Evolutionary conservation across 768 basidiomycete genomes (phyloP).

Genomic region (Collybia sordida): DNA sequence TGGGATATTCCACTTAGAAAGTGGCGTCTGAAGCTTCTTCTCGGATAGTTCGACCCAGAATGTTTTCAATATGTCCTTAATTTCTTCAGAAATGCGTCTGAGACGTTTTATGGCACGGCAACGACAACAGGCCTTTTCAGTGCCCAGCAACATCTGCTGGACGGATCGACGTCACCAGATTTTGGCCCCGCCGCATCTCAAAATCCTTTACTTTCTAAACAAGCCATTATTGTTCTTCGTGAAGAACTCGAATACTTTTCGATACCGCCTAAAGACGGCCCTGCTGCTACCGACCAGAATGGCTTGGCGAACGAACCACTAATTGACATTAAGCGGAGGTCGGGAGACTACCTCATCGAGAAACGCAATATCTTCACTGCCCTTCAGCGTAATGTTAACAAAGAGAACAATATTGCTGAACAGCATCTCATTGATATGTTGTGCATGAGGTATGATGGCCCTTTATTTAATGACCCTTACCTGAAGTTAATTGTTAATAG

Average conservation of each 20-base stretch:
- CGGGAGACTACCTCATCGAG: conserved; percentile 85
- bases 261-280: conserved; percentile 75
- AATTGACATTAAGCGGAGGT: conserved; percentile 79
- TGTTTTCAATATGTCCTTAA: conserved; percentile 92
- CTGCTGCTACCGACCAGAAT: conserved; percentile 66
- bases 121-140: conserved; percentile 69
- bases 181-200: conserved; percentile 67
- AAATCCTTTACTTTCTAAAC: conserved; percentile 92
- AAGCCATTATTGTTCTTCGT: conserved; percentile 96
- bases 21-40: background rate
- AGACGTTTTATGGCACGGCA: conserved; percentile 88
- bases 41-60: conserved; percentile 91
- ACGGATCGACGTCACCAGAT: conserved; percentile 59
- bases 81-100: conserved; percentile 89
- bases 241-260: conserved; percentile 99
- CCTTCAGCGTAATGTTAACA: conserved; percentile 96
- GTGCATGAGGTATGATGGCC: conserved; percentile 84
- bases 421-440: conserved; percentile 99
- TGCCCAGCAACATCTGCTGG: conserved; percentile 79
- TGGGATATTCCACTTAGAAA: background rate
- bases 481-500: conserved; percentile 37
- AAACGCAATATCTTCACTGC: conserved; percentile 96
- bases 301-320: conserved; percentile 81
- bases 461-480: background rate
- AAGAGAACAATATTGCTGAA: conserved; percentile 98